These are phyloP conservation scores for Pseudogymnoascus sp. DNA, from an alignment of 2,329 filamentous ascomycete genomes.

Conservation along the genomic window DNA sequence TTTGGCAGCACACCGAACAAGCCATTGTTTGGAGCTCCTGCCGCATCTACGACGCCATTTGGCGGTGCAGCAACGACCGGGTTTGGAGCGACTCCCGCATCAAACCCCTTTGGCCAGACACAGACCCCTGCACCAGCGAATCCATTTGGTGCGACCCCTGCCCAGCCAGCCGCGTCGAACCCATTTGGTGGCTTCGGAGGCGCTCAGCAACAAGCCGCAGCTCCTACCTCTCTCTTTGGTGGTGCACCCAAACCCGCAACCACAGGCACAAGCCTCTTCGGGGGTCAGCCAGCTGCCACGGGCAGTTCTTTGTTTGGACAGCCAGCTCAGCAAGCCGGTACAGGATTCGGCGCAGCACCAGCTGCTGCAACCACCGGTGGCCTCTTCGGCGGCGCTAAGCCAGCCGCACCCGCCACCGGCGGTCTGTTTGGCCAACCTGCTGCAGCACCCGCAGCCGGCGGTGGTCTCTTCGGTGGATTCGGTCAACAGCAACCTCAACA, in stretches of 20 bases:
- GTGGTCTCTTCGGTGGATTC: slow-evolving; percentile 28
- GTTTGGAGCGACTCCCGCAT: slow-evolving; percentile 15
- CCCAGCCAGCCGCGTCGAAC: slow-evolving; percentile 34
- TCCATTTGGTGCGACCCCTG: slow-evolving; percentile 35
- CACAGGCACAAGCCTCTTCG: slow-evolving; percentile 30
- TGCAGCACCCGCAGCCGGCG: slow-evolving; percentile 31
- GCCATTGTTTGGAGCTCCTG: slow-evolving; percentile 27
- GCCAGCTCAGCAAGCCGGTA: not conserved
- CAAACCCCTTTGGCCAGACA: slow-evolving; percentile 34
- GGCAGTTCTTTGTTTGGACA: slow-evolving; percentile 16
- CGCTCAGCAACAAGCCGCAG: slow-evolving; percentile 36
- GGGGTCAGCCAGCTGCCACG: slow-evolving; percentile 26
- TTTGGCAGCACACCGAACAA: slow-evolving; percentile 34
- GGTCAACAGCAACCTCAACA: slow-evolving; percentile 33
- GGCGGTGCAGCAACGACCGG: slow-evolving; percentile 18
- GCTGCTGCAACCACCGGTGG: slow-evolving; percentile 32
- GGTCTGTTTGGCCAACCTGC: slow-evolving; percentile 37
- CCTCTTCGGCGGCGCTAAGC: slow-evolving; percentile 35
- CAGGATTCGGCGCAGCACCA: slow-evolving; percentile 19
- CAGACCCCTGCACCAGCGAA: slow-evolving; percentile 19
- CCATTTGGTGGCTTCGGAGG: slow-evolving; percentile 38
- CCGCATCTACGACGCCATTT: slow-evolving; percentile 24
- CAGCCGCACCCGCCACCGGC: slow-evolving; percentile 30
- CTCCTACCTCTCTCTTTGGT: slow-evolving; percentile 32
- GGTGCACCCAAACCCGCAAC: slow-evolving; percentile 24